Evolutionary conservation across 1,284 basidiomycete species (phyloP), one percentile per base, ranked within the genome.

Genomic region (Ceratobasidium papillatum): DNA sequence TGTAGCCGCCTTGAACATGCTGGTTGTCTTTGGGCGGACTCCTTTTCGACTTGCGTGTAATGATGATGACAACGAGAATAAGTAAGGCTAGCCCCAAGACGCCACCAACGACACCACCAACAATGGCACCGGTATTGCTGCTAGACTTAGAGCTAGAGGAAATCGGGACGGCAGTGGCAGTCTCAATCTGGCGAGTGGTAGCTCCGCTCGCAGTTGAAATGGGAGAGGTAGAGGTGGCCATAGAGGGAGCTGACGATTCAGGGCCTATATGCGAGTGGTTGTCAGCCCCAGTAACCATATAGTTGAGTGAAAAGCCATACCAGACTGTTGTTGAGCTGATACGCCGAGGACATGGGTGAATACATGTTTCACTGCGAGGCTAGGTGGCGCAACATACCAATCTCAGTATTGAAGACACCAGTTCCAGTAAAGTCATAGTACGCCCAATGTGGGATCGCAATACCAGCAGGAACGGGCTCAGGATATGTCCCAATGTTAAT

Each of bases 21-120:
- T 49, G 38, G 4, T 19, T 43, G 9, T 11, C 41, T 7, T 58
- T 30, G 8, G 27, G 0, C 5, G 54, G 9, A 25, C 43, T 49
- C 27, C 51, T 32, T 17, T 72, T 62, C 17, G 27, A 32, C 43
- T 72, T 61, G 69, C 76, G 56, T 17, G 76, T 11, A 41, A 79
- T 52, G 51, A 79, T 63, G 51, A 78, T 77, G 3, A 66, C 54
- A 14, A 79, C 19, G 7, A 77, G 72, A 30, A 65, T 75, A n/a
- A 80, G 12, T 5, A 79, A 45, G 0, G 73, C 69, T 17, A 78
- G 52, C 0, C 75, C 79, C 8, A 78, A 52, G 3, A 80, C 41
- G 19, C 78, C 80, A 0, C 80, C 80, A 11, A 80, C 79, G 9
- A 79, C 79, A 12, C 80, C 80, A 22, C 80, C 79, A 0, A 73